Conservation (phyloP, 768 basidiomycete genomes). For the Postia placenta region DNA sequence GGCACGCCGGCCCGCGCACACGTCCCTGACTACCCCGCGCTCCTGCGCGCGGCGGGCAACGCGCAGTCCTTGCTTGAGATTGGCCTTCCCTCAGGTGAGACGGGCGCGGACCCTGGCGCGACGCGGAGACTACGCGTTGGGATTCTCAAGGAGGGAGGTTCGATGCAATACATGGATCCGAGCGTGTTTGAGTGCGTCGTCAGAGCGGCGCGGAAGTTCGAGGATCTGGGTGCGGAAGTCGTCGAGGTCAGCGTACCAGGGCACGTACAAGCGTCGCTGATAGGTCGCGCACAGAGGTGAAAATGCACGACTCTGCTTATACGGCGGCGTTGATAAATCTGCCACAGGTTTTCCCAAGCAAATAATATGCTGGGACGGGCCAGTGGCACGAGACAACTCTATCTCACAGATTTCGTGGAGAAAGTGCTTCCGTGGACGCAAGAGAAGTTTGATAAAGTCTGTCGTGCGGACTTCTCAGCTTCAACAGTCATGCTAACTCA, state of each 20-base stretch:
- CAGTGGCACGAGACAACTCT: constrained; percentile 24
- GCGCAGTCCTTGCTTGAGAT: constrained; percentile 10
- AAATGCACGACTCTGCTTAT: neutral
- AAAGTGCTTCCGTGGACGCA: constrained; percentile 31
- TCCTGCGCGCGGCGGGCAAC: constrained; percentile 14
- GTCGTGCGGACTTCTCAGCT: constrained; percentile 6
- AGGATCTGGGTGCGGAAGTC: constrained; percentile 32
- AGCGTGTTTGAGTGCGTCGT: constrained; percentile 29
- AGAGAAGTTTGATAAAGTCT: constrained; percentile 32
- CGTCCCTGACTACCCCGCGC: constrained; percentile 26
- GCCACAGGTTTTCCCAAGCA: constrained; percentile 10
- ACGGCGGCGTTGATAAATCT: neutral
- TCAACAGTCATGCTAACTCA: constrained; percentile 6
- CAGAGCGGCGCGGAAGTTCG: constrained; percentile 28
- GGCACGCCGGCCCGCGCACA: constrained; percentile 28
- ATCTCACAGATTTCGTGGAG: constrained; percentile 25
- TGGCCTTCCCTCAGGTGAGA: constrained; percentile 1
- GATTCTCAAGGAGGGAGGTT: constrained; percentile 33
- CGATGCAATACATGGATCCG: constrained; percentile 27
- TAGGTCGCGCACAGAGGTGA: constrained; percentile 15
- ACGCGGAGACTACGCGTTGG: constrained; percentile 30
- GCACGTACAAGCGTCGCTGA: constrained; percentile 20
- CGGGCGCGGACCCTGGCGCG: constrained; percentile 8
- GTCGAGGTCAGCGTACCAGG: constrained; percentile 35
- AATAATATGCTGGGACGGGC: constrained; percentile 16